Evolutionary conservation across 306 rosid species (phyloP), one percentile per base, ranked within the genome.

Genomic region (Nissolia schottii): DNA sequence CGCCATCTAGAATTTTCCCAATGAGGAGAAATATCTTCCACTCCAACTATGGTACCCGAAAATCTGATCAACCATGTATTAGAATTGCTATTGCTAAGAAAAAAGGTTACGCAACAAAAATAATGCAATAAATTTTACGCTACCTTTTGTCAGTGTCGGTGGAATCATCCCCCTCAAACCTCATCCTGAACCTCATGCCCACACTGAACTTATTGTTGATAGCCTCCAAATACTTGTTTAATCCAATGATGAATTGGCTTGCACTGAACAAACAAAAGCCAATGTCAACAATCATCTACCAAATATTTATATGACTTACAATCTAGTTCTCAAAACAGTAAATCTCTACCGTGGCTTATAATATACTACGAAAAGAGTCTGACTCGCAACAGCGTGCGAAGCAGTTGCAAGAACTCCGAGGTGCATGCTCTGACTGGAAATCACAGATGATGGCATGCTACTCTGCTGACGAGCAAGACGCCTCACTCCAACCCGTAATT

Each of bases 331-430:
- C 35, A 40, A 55, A 65, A 24, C n/a, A 67, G 46, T 69, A 51
- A 65, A 51, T 1, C 5, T 67, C 13, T 73, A 91, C 98, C 98
- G 87, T 31, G 97, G 98, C 81, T 91, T 94, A 74, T 91, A 89
- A 75, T 83, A 94, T 18, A 94, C 97, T 5, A 85, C 78, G 38
- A 94, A 94, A 46, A 83, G 79, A 64, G 96, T 94, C 70, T 82
- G 87, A 53, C 97, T 86, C 23, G 87, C 71, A 80, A 89, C 92
- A 59, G 98, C 97, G 76, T 94, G 97, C 20, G 96, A 89, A 57
- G 98, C 98, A 65, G 98, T 94, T 53, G 97, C 98, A 15, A 94
- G 96, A 78, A 94, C 95, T 71, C 98, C 98, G 29, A 87, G 76
- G 80, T 91, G 97, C 98, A 94, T 94, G 84, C 97, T 94, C 68